These are phyloP conservation scores for Saccharomycopsis vini DNA, from an alignment of 805 yeast species.

Conservation along the genomic window DNA sequence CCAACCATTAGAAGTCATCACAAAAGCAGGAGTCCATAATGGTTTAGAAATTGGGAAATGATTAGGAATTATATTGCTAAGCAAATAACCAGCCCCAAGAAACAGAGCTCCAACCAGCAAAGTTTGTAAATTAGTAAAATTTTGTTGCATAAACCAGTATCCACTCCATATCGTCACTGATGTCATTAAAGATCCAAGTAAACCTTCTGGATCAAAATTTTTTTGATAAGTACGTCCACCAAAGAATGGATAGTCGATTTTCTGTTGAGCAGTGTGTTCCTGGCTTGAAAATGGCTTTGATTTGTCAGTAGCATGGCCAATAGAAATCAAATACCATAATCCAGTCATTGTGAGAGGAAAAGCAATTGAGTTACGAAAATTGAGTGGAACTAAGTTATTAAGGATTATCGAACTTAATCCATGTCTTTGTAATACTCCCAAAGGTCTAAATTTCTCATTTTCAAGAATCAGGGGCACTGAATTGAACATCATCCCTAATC, in stretches of 20 bases:
- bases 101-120: conserved; percentile 23
- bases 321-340: conserved; percentile 24
- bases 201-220: conserved; percentile 30
- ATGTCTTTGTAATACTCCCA: conserved; percentile 22
- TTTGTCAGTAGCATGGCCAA: conserved; percentile 22
- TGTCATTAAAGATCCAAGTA: conserved; percentile 29
- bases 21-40: conserved; percentile 30
- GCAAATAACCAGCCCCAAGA: conserved; percentile 23
- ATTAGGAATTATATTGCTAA: conserved; percentile 24
- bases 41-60: conserved; percentile 29
- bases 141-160: conserved; percentile 23
- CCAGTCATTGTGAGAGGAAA: conserved; percentile 22
- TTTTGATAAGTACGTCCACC: conserved; percentile 21
- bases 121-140: conserved; percentile 21
- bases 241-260: conserved; percentile 23
- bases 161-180: conserved; percentile 31
- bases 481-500: conserved; percentile 20
- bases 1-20: conserved; percentile 26
- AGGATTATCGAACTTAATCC: conserved; percentile 20
- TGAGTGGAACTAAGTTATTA: conserved; percentile 6
- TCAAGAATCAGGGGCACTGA: conserved; percentile 16
- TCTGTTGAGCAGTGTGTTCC: conserved; percentile 26
- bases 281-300: conserved; percentile 24
- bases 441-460: conserved; percentile 17
- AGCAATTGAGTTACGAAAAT: conserved; percentile 1